Base-by-base conservation (phyloP, 2,329 filamentous ascomycete genomes). In the Hymenoscyphus scutula region DNA sequence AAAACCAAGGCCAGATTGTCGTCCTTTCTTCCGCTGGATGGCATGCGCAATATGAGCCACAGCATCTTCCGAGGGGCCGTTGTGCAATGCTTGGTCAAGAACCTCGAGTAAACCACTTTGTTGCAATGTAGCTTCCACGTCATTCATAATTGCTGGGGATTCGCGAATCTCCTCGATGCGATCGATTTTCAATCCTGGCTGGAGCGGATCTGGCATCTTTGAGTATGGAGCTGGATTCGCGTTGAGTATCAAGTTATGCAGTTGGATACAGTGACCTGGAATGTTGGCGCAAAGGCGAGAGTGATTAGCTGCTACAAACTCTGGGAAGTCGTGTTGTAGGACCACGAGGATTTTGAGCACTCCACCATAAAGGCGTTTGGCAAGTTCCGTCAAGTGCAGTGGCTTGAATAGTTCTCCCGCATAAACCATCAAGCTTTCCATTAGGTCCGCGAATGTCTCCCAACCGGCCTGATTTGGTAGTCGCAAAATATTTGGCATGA, bases 301-400 rank as follows among this genome's bases (percentile, higher is more conserved):
- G 73, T 96, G 91, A 74, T 96, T 92, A 70, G 93, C 91, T 5
- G 91, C 89, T 51, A 99, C 79, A 76, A 97, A 99, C 62, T 97
- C 92, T 0, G 94, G 90, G 76, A 92, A 98, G 75, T 99, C 95
- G 73, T 98, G 95, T 69, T 97, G 91, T 59, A 99, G 80, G 59
- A 96, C 84, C 37, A 96, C 80, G 60, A 98, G 79, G 64, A 97
- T 84, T 72, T 96, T 92, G 56, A 96, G 79, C 1, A 90, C 86
- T 8, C 89, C 92, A 64, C 91, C 88, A 75, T 97, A 97, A 65
- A 96, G 85, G 60, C 94, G 91, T 74, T 91, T 93, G 37, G 88
- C 86, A 58, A 90, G 82, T 37, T 85, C 81, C 3, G 87, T 82
- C 17, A 92, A 82, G 62, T 87, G 87, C 30, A 88, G 79, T 10